Evolutionary conservation across 2,329 filamentous ascomycete genomes (phyloP), one percentile per base, ranked within the genome.

Genomic region (Diaporthe longicolla): DNA sequence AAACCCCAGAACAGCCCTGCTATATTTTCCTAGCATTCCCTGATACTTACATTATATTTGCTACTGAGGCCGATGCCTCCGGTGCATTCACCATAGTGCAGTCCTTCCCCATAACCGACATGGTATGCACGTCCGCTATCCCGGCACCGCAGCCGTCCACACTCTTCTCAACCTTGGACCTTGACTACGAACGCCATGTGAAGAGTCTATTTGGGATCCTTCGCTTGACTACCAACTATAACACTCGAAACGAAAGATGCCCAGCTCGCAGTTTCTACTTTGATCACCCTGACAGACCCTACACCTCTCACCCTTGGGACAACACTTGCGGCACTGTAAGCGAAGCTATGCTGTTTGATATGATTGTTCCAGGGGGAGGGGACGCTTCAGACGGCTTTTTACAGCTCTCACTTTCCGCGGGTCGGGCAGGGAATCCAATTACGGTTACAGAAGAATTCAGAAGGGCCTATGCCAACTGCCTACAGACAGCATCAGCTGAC

Each of bases 121-220:
- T 21, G 2, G 1, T n/a, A 3, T 21, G 40, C 0, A 17, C 24
- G 32, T 58, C 35, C 4, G 6, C 0, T 7, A 40, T 35, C n/a
- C 5, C 35, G 7, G 1, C 1, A 1, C 13, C 29, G 29, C 29
- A 32, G 29, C 29, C 29, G 29, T 32, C 29, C 4, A 32, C 5
- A 7, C 29, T 32, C 3, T 32, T 32, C 29, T n/a, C n/a, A n/a
- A n/a, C n/a, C n/a, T n/a, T n/a, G n/a, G n/a, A n/a, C n/a, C n/a
- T n/a, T n/a, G n/a, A n/a, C n/a, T n/a, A n/a, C n/a, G n/a, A n/a
- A n/a, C n/a, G n/a, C n/a, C n/a, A n/a, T n/a, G n/a, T n/a, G n/a
- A n/a, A n/a, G n/a, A n/a, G 29, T 29, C 29, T 29, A 29, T 29
- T 29, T 29, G 29, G 29, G 3, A 29, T 29, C 29, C 29, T 29